Percentiles rank a stretch among this genome's conserved stretches.
These are phyloP conservation scores for Apiotrichum akiyoshidainum DNA, from an alignment of 1,284 basidiomycete species.

Conservation along the genomic window DNA sequence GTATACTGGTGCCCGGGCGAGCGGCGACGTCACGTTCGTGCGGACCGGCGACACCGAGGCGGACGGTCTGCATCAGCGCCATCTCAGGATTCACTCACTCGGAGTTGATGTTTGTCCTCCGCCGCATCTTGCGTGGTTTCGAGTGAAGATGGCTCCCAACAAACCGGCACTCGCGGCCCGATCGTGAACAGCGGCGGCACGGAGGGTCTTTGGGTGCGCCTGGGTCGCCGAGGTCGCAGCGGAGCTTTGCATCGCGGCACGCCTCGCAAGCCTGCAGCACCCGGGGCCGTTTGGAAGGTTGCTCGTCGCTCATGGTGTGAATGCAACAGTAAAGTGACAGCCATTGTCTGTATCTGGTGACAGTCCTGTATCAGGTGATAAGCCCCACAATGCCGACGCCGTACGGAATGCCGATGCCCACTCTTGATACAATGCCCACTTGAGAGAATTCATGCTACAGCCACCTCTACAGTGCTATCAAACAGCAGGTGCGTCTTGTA, in stretches of 20 bases:
- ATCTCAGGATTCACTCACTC: no score
- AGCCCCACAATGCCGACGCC: no score
- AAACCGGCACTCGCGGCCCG: conserved; percentile 19
- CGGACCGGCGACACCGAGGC: no score
- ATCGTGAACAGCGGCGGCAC: conserved; percentile 16
- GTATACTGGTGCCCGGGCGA: neutral
- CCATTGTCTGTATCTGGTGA: no score
- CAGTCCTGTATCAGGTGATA: no score
- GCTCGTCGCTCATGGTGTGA: no score
- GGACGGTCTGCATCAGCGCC: neutral
- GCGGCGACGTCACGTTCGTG: no score
- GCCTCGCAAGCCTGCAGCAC: neutral
- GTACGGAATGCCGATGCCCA: no score
- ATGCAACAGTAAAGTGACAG: no score
- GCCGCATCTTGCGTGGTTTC: conserved; percentile 3
- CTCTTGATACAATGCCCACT: no score
- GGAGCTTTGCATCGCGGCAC: conserved; percentile 7
- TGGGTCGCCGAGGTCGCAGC: conserved; percentile 6
- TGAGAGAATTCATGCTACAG: no score
- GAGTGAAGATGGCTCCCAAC: conserved; percentile 8
- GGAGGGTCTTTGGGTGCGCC: conserved; percentile 1
- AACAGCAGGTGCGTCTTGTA: conserved; percentile 4
- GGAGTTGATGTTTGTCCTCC: neutral
- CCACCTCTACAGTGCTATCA: neutral
- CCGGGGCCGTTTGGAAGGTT: neutral